phyloP scores from a whole-genome alignment of 1,139 yeast species.

The Sugiyamaella paludigena region DNA sequence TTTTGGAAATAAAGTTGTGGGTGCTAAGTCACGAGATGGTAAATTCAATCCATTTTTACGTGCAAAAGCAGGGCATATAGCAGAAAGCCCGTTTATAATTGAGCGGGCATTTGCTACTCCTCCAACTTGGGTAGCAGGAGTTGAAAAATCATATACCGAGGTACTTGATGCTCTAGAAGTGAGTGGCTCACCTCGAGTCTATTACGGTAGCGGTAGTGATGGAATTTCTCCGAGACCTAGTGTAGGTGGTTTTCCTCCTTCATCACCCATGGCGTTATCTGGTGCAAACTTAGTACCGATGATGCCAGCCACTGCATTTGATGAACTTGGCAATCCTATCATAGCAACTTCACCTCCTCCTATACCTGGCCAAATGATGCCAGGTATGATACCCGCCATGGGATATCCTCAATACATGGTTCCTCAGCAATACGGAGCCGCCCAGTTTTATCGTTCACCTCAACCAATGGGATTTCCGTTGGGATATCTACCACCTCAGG shows the following conservation, averaged over 20 bases:
- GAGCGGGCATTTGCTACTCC: constrained; percentile 72
- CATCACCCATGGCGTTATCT: constrained; percentile 20
- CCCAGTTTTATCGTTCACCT: constrained; percentile 26
- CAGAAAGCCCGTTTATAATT: constrained; percentile 41
- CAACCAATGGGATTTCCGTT: constrained; percentile 24
- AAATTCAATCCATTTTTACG: constrained; percentile 60
- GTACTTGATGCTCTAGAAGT: constrained; percentile 19
- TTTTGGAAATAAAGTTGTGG: constrained; percentile 54
- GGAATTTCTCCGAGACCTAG: constrained; percentile 21
- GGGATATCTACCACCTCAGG: constrained; percentile 18
- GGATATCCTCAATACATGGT: constrained; percentile 26
- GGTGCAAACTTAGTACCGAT: constrained; percentile 25
- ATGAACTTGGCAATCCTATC: constrained; percentile 29
- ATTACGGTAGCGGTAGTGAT: constrained; percentile 3
- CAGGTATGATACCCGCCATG: constrained; percentile 28
- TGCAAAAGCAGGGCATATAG: constrained; percentile 38
- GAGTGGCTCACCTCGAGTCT: constrained; percentile 6
- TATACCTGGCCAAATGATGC: constrained; percentile 26
- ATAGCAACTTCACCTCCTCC: constrained; percentile 30
- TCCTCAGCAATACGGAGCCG: constrained; percentile 23
- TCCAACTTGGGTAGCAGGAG: constrained; percentile 66
- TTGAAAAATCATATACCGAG: constrained; percentile 28
- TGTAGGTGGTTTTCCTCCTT: constrained; percentile 19
- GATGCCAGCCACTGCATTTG: constrained; percentile 26
- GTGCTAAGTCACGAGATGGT: constrained; percentile 41